A percentile compares a stretch with the other conserved stretches of the same genome.
These are phyloP conservation scores for Suillus luteus DNA, from an alignment of 768 basidiomycete species.

Conservation along the genomic window DNA sequence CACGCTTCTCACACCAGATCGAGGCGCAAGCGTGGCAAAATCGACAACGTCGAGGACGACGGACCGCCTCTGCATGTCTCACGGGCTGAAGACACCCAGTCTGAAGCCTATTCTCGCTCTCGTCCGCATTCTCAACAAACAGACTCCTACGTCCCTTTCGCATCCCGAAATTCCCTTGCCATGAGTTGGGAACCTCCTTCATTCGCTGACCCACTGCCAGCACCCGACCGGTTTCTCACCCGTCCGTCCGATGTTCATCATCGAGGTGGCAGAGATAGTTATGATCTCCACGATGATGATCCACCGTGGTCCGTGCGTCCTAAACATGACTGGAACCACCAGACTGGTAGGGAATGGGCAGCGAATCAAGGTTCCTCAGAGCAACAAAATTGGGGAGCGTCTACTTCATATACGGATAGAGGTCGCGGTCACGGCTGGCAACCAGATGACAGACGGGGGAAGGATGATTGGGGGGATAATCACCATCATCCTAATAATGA, in stretches of 20 bases:
- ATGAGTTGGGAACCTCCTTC: conserved; percentile 53
- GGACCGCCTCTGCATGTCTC: conserved; percentile 41
- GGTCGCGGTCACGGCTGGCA: conserved; percentile 46
- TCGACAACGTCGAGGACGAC: conserved; percentile 52
- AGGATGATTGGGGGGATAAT: conserved; percentile 39
- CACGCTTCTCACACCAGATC: conserved; percentile 41
- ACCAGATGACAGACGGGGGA: conserved; percentile 42
- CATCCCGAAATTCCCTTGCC: conserved; percentile 44
- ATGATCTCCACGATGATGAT: conserved; percentile 46
- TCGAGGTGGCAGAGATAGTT: conserved; percentile 51
- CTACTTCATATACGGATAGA: conserved; percentile 43
- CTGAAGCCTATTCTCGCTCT: conserved; percentile 56
- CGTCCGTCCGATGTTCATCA: conserved; percentile 51
- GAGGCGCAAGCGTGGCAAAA: conserved; percentile 55
- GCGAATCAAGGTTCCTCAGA: conserved; percentile 46
- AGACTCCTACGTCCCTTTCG: conserved; percentile 49
- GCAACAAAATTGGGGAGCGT: conserved; percentile 43
- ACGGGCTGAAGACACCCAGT: conserved; percentile 52
- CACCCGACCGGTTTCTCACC: conserved; percentile 40
- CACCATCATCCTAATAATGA: conserved; percentile 24
- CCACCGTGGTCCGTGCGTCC: conserved; percentile 43
- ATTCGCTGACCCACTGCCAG: conserved; percentile 39
- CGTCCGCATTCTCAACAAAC: conserved; percentile 44
- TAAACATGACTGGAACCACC: conserved; percentile 43
- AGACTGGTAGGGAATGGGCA: conserved; percentile 49